Evolutionary conservation across 2,329 filamentous ascomycete genomes (phyloP), one percentile per base, ranked within the genome.

Genomic region (Botryosphaeria dothidea): DNA sequence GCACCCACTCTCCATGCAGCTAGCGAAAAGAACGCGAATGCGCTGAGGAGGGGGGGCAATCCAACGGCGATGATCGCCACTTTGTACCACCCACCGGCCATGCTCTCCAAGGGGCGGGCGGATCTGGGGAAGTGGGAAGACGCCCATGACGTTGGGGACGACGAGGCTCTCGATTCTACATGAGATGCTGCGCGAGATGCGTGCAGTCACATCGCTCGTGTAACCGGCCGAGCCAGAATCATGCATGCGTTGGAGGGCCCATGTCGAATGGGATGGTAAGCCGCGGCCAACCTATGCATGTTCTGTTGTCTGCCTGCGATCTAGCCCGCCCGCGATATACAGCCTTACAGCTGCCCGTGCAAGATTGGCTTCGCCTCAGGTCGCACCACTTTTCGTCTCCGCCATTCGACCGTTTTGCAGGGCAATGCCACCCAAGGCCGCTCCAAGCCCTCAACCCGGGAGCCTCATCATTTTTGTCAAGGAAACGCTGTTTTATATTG

Each of bases 41-140:
- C 46, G 25, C 46, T 23, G 46, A 19, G 17, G 46, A 49, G 46
- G 23, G 13, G 46, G 23, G 52, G n/a, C 13, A 43, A 19, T 11
- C 56, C 56, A 60, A 31, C 56, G n/a, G 56, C 41, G 27, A 23
- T 17, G 38, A 60, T 60, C 38, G 56, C 56, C 56, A 29, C 54
- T 38, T 23, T 56, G 52, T 41, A n/a, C 34, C 34, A 56, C 52
- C 31, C 31, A 21, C 45, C 45, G 13, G 36, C 13, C 31, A n/a
- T n/a, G n/a, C n/a, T n/a, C n/a, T n/a, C n/a, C n/a, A n/a, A n/a
- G n/a, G n/a, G 31, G 13, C 31, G n/a, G 46, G 31, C 4, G 34
- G 34, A 58, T 60, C 56, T 46, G 56, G 56, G 56, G 56, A 34
- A 43, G 54, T 25, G 27, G 38, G 23, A 23, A 17, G 27, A 21